Evolutionary conservation across 768 basidiomycete genomes (phyloP).

Genomic region (Tylopilus sp.): DNA sequence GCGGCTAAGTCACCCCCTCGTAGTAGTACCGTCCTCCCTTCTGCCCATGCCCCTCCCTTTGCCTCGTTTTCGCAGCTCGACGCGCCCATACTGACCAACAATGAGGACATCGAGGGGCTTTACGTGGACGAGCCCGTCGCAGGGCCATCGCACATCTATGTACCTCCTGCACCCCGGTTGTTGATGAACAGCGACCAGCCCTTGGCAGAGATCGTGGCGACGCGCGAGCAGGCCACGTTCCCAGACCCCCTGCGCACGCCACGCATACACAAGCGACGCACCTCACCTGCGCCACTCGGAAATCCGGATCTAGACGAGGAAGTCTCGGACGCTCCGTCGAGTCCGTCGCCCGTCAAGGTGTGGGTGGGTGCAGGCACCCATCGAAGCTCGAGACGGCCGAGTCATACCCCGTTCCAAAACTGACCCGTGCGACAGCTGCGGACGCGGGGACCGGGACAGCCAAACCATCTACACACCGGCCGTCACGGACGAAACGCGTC

Average conservation of each 20-base stretch:
- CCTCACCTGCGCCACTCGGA: slow-evolving; percentile 1
- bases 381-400: slow-evolving; percentile 2
- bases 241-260: slow-evolving; percentile 31
- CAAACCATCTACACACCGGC: background rate
- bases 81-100: slow-evolving; percentile 31
- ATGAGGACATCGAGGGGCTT: slow-evolving; percentile 33
- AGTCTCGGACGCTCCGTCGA: slow-evolving; percentile 18
- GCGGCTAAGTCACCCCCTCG: slow-evolving; percentile 19
- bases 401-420: slow-evolving; percentile 1
- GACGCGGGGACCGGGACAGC: background rate
- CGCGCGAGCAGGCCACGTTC: slow-evolving; percentile 12
- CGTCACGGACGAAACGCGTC: slow-evolving; percentile 14
- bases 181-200: slow-evolving; percentile 19
- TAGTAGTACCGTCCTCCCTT: slow-evolving; percentile 14
- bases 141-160: slow-evolving; percentile 20
- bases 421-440: slow-evolving; percentile 12
- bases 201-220: background rate
- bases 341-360: slow-evolving; percentile 31
- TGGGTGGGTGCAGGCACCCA: slow-evolving; percentile 6
- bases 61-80: slow-evolving; percentile 36
- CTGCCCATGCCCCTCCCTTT: slow-evolving; percentile 10
- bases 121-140: too few relatives aligned
- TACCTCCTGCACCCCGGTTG: slow-evolving; percentile 23
- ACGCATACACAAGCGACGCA: slow-evolving; percentile 25
- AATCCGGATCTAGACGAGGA: slow-evolving; percentile 9